Evolutionary conservation across 1,139 yeast species (phyloP), one percentile per base, ranked within the genome.

Genomic region (Yamadazyma siamensis): DNA sequence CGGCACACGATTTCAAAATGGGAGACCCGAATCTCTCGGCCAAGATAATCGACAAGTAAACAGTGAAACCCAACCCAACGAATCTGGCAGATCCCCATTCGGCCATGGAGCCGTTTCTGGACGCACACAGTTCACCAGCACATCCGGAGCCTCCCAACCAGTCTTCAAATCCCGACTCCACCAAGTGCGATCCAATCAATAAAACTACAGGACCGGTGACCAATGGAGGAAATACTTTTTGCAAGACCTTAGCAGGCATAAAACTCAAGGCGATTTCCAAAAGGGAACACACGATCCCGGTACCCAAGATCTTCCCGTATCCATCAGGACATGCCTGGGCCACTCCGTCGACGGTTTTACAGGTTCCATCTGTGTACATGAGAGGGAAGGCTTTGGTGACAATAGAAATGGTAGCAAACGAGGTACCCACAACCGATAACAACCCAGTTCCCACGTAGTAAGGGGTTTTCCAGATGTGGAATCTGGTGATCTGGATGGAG

Each of bases 1-100:
- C 95, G 1, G 95, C 91, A 68, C 95, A 85, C 6, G 95, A 83
- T 54, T 83, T 85, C 94, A 87, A 83, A 46, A 87, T 82, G 35
- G 96, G 96, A n/a, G 95, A 77, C 18, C 96, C 96, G 71, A 84
- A 87, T 51, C 77, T 77, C 56, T 88, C 96, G 43, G 83, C 74
- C 21, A 85, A 39, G 34, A 87, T 70, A 46, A 88, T 86, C 7
- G 86, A 64, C 18, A 77, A 67, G 49, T 76, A 84, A 9, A 87
- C 96, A 23, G 81, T 62, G 66, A 88, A 86, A 2, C 96, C 96
- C 17, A 87, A 68, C 26, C 96, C 96, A 42, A 88, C 60, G 49
- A 80, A 87, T 51, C 80, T 74, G 7, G 95, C 94, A 16, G 88
- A 76, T 3, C 96, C 96, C 88, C 91, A 87, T 6, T 72, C 71